phyloP scores from a whole-genome alignment of 2,329 filamentous ascomycete species.

The Orbilia brochopaga region DNA sequence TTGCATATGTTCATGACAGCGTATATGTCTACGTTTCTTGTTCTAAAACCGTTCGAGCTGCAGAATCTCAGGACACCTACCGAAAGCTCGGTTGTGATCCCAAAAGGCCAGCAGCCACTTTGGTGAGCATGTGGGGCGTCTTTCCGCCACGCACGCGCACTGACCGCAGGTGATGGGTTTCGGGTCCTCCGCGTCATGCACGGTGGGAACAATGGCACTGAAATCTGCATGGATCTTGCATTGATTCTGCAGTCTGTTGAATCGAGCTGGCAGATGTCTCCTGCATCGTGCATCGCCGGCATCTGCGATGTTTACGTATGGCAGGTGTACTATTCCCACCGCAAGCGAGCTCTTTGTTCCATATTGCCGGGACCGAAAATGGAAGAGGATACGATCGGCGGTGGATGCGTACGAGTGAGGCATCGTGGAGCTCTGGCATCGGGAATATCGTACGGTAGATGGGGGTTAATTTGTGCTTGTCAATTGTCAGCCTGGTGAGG shows the following conservation, averaged over 20 bases:
- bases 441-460: too few species aligned
- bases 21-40: too few species aligned
- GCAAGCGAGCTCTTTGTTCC: constrained; percentile 11
- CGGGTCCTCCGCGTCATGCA: constrained; percentile 29
- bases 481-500: background rate
- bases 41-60: too few species aligned
- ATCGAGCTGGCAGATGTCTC: background rate
- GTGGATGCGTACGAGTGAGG: constrained; percentile 6
- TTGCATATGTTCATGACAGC: too few species aligned
- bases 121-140: background rate
- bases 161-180: constrained; percentile 33
- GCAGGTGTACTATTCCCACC: constrained; percentile 8
- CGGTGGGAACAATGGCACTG: constrained; percentile 11
- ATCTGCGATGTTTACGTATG: too few species aligned
- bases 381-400: constrained; percentile 8
- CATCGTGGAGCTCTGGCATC: background rate
- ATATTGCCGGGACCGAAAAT: constrained; percentile 8
- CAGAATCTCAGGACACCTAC: too few species aligned
- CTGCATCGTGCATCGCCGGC: background rate
- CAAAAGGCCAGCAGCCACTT: too few species aligned
- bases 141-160: constrained; percentile 18
- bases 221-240: background rate
- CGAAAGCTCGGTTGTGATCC: too few species aligned
- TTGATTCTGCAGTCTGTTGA: too few species aligned
- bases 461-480: constrained; percentile 9